Percentiles rank a stretch among this genome's conserved stretches.
Evolutionary conservation across 192 early-diverging fungal genomes (phyloP).

Genomic region (Cladochytrium replicatum): DNA sequence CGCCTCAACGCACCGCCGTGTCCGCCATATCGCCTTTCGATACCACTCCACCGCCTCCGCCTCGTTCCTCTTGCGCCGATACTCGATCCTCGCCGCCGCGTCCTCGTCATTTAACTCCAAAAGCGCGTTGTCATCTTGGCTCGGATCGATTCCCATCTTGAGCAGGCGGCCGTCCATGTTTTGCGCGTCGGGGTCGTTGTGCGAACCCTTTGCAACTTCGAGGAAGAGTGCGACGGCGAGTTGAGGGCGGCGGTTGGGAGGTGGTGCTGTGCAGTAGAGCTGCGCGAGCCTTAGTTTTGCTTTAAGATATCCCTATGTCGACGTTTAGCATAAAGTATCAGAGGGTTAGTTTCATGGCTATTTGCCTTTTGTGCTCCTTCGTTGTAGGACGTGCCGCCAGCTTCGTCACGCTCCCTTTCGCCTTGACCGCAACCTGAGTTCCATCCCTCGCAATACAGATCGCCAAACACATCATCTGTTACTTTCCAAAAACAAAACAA

Average conservation of each 20-base stretch:
- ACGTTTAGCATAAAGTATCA: neutral
- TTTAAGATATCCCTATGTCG: slow-evolving; percentile 7
- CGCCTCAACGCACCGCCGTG: slow-evolving; percentile 25
- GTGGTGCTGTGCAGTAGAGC: slow-evolving; percentile 9
- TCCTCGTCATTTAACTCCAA: slow-evolving; percentile 6
- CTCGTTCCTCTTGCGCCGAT: neutral
- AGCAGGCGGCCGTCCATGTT: slow-evolving; percentile 36
- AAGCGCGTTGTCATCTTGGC: neutral
- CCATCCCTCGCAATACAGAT: slow-evolving; percentile 24
- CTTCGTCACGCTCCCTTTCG: slow-evolving; percentile 30
- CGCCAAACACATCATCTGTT: slow-evolving; percentile 32
- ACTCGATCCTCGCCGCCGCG: slow-evolving; percentile 5
- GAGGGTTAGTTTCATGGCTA: neutral
- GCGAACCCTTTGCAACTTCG: slow-evolving; percentile 8
- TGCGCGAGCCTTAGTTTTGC: neutral
- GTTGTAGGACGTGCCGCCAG: slow-evolving; percentile 35
- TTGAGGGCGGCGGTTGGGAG: slow-evolving; percentile 14
- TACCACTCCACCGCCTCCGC: slow-evolving; percentile 23
- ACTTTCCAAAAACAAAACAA: too few species aligned
- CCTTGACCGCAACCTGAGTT: slow-evolving; percentile 7
- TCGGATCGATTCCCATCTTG: slow-evolving; percentile 25
- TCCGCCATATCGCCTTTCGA: slow-evolving; percentile 23
- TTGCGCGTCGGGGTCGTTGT: slow-evolving; percentile 27
- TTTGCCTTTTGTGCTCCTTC: slow-evolving; percentile 31
- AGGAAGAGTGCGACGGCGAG: slow-evolving; percentile 15